Evolutionary conservation across 106 monocot species (phyloP).

Genomic region (Amphibolis antarctica): DNA sequence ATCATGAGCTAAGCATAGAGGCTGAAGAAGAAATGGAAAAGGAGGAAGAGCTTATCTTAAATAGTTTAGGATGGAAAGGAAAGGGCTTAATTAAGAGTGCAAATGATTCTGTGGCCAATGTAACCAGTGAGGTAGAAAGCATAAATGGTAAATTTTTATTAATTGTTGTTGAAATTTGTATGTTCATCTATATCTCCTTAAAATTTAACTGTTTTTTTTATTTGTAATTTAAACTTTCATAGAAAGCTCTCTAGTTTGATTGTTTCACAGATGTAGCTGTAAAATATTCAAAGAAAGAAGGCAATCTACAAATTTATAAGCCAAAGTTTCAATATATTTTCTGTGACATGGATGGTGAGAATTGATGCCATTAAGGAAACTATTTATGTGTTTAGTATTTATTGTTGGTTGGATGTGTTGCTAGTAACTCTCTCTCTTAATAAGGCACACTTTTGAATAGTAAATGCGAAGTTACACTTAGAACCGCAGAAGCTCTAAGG

Average conservation of each 20-base stretch:
- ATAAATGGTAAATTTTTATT: slow-evolving; percentile 31
- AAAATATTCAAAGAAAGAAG: slow-evolving; percentile 31
- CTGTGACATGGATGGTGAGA: slow-evolving; percentile 96
- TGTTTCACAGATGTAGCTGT: slow-evolving; percentile 41
- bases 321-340: slow-evolving; percentile 86
- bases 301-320: slow-evolving; percentile 38
- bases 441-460: slow-evolving; percentile 92
- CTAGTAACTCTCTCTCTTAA: slow-evolving; percentile 10
- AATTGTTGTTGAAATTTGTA: neutral
- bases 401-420: neutral
- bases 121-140: slow-evolving; percentile 18
- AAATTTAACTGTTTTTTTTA: neutral
- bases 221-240: slow-evolving; percentile 10
- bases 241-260: slow-evolving; percentile 23
- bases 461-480: slow-evolving; percentile 54
- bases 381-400: neutral
- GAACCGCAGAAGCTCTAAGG: slow-evolving; percentile 67
- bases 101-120: slow-evolving; percentile 31
- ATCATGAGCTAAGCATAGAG: slow-evolving; percentile 61
- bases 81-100: slow-evolving; percentile 67
- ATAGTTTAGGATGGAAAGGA: slow-evolving; percentile 88
- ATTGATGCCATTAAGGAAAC: slow-evolving; percentile 3
- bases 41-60: slow-evolving; percentile 70
- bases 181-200: neutral
- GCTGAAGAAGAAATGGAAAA: slow-evolving; percentile 81